phyloP scores from a whole-genome alignment of 305 asterid genomes.

The Coffea humblotiana region DNA sequence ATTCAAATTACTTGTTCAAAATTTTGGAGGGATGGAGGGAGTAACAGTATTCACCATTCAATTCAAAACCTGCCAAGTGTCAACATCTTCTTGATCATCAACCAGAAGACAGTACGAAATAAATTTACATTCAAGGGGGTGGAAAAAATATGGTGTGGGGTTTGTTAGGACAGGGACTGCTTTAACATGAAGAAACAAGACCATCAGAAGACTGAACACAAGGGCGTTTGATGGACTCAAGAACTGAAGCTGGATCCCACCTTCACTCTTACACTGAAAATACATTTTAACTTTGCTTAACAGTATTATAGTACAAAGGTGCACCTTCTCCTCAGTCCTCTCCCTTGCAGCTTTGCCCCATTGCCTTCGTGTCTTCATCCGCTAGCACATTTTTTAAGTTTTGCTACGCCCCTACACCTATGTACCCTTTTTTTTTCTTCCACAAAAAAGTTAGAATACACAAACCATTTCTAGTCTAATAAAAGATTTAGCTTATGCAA shows the following conservation, averaged over 20 bases:
- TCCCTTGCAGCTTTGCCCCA: slow-evolving; percentile 23
- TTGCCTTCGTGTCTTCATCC: slow-evolving; percentile 14
- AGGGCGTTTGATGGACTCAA: slow-evolving; percentile 33
- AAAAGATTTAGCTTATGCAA: too few relatives aligned
- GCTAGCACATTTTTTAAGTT: slow-evolving; percentile 3
- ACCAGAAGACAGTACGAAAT: not conserved
- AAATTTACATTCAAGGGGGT: not conserved
- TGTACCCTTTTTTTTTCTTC: not conserved
- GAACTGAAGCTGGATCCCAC: slow-evolving; percentile 53
- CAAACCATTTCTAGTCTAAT: not conserved
- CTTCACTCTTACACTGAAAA: slow-evolving; percentile 11
- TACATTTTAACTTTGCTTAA: slow-evolving; percentile 12
- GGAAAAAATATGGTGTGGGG: not conserved
- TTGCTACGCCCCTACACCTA: not conserved
- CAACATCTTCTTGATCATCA: not conserved
- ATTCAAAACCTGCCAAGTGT: not conserved
- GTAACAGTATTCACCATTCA: not conserved
- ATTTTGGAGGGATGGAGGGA: not conserved
- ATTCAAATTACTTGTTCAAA: not conserved
- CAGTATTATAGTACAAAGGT: slow-evolving; percentile 29
- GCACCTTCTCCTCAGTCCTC: too few relatives aligned
- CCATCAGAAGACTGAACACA: slow-evolving; percentile 41
- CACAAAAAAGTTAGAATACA: not conserved
- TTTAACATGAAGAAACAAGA: slow-evolving; percentile 50
- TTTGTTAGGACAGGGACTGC: slow-evolving; percentile 23